These are phyloP conservation scores for Wallacemonas collosoma DNA, from an alignment of 208 protist genomes.

Conservation along the genomic window DNA sequence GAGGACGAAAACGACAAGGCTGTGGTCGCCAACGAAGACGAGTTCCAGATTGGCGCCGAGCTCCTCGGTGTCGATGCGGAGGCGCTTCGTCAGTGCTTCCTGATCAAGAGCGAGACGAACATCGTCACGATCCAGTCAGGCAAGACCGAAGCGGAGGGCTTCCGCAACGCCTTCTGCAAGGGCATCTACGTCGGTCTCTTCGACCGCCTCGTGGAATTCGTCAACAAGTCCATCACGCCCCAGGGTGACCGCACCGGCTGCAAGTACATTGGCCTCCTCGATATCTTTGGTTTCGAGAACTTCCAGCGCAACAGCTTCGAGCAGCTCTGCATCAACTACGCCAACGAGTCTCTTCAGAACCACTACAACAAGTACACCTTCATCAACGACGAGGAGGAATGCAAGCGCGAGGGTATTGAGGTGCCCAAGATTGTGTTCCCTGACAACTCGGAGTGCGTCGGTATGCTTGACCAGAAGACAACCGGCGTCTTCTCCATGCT, in stretches of 20 bases:
- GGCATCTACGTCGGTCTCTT: slow-evolving; percentile 90
- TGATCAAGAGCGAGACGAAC: slow-evolving; percentile 74
- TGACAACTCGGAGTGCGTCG: slow-evolving; percentile 88
- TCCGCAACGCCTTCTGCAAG: slow-evolving; percentile 91
- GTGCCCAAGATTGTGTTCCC: slow-evolving; percentile 80
- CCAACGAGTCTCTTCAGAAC: slow-evolving; percentile 98
- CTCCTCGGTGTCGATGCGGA: slow-evolving; percentile 74
- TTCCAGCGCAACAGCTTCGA: slow-evolving; percentile 96
- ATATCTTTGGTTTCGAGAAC: slow-evolving; percentile 97
- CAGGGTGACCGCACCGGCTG: slow-evolving; percentile 45
- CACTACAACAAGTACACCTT: slow-evolving; percentile 98
- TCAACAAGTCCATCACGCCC: slow-evolving; percentile 80
- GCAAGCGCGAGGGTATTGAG: slow-evolving; percentile 78
- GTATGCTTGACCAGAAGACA: slow-evolving; percentile 82
- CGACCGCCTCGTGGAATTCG: slow-evolving; percentile 83
- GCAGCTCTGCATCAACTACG: slow-evolving; percentile 98
- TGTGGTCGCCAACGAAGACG: slow-evolving; percentile 37
- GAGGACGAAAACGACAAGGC: slow-evolving; percentile 82
- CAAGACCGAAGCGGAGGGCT: slow-evolving; percentile 73
- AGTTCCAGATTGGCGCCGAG: slow-evolving; percentile 47
- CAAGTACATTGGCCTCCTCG: slow-evolving; percentile 94
- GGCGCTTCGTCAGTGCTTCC: slow-evolving; percentile 66
- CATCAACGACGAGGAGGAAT: slow-evolving; percentile 94
- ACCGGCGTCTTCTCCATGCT: slow-evolving; percentile 88
- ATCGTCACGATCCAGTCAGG: slow-evolving; percentile 80